Conservation (phyloP, 2,329 filamentous ascomycete species). For the Monosporascus sp. region DNA sequence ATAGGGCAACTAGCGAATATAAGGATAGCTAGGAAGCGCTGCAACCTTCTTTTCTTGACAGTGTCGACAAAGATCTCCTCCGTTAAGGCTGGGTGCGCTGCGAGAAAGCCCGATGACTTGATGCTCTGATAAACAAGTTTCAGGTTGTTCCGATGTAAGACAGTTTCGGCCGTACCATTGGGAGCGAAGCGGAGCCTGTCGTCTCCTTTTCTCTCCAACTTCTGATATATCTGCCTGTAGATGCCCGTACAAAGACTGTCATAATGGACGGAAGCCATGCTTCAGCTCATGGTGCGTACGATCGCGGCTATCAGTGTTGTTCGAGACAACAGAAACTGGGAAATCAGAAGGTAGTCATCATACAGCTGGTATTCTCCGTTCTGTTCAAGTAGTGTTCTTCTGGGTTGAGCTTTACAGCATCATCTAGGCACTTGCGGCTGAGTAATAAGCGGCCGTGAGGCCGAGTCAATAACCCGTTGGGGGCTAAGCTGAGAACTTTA, state of each 20-base stretch:
- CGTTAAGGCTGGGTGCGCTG: constrained; percentile 8
- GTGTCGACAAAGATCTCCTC: constrained; percentile 12
- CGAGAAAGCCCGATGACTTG: not conserved
- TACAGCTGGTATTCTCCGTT: too few species aligned
- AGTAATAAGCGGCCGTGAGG: not conserved
- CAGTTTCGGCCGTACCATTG: constrained; percentile 12
- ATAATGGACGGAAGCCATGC: not conserved
- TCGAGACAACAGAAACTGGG: too few species aligned
- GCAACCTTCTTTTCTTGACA: constrained; percentile 19
- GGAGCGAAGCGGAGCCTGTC: constrained; percentile 14
- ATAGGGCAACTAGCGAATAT: constrained; percentile 22
- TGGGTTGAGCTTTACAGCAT: not conserved
- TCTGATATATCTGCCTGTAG: constrained; percentile 6
- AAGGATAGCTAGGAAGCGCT: constrained; percentile 25
- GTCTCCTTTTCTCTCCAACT: constrained; percentile 13
- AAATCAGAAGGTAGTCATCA: too few species aligned
- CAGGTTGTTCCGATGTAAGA: constrained; percentile 12
- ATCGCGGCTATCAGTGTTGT: too few species aligned
- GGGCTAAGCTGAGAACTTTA: not conserved
- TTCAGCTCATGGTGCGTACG: not conserved
- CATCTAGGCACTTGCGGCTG: not conserved
- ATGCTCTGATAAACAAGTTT: constrained; percentile 12
- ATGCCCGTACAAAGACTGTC: constrained; percentile 1
- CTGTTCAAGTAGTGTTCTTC: not conserved
- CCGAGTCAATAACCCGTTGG: not conserved